Base-by-base conservation (phyloP, 2,329 filamentous ascomycete genomes). In the Xylaria polymorpha region DNA sequence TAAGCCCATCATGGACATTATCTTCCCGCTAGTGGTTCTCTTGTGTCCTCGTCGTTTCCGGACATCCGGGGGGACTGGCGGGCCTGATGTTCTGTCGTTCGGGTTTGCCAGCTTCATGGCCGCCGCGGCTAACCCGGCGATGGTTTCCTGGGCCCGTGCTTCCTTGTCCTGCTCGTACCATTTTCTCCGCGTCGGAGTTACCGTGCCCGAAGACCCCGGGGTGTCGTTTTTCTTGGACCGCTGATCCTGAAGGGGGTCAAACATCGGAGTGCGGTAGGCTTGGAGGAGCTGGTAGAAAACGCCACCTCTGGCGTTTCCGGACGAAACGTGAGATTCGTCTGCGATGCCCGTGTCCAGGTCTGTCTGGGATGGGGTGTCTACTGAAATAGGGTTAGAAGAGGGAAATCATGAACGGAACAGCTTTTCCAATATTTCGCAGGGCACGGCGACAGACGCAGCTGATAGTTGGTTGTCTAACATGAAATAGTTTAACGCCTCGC, bases 141-240 rank as follows among this genome's bases (percentile, higher is more conserved):
- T 78, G 0, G 82, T 83, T 7, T 84, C 82, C 56, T 81, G 79
- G 0, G 82, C 83, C 14, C 77, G 79, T 65, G 50, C 39, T 20
- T 81, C 81, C 12, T 68, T 71, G 3, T 74, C 70, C 29, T 73
- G 68, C 57, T 83, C 77, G 72, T 84, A 84, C 82, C 82, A 84
- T 66, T 83, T 84, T 63, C 75, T 78, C 43, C 78, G 77, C 12
- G 71, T 81, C 1, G 82, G 82, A 0, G 81, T 83, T 1, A 79
- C 72, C 3, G 77, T 73, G 4, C 81, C 82, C 0, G 79, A 78
- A 29, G 79, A 77, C 12, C 75, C 76, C 9, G 77, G 73, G 1
- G 78, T 78, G 8, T 73, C 74, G 2, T 62, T 63, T 12, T 5
- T 66, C 32, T 35, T 71, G 15, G 15, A 5, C 58, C 35, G 50